Evolutionary conservation across 177 flowering plant species (phyloP).

Genomic region (Telopea speciosissima): DNA sequence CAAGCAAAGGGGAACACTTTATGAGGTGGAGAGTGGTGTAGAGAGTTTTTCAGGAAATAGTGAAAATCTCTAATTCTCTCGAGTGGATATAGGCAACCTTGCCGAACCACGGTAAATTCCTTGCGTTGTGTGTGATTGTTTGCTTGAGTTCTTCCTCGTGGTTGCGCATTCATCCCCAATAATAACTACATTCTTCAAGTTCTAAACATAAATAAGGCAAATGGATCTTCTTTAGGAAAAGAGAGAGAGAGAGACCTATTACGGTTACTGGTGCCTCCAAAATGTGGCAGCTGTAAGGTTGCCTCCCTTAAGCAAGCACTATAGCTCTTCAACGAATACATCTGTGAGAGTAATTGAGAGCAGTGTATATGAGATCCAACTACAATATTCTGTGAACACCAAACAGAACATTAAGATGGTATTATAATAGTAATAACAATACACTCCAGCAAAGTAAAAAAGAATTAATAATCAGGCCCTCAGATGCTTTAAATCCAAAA

Average conservation of each 20-base stretch:
- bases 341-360: background rate
- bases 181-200: background rate
- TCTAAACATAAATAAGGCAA: background rate
- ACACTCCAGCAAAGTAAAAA: background rate
- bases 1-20: no score
- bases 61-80: no score
- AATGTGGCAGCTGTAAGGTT: background rate
- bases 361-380: background rate
- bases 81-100: no score
- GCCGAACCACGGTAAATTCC: no score
- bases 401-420: background rate
- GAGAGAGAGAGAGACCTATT: background rate
- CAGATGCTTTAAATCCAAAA: background rate
- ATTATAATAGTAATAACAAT: no score
- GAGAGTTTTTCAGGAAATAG: no score
- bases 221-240: background rate
- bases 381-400: background rate
- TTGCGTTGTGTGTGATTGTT: no score
- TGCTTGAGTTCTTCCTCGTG: no score
- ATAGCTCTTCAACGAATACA: background rate
- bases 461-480: background rate
- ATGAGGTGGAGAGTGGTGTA: no score
- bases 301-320: background rate
- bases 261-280: background rate
- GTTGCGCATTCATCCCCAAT: no score